Evolutionary conservation across 306 rosid species (phyloP).

Genomic region (Chamaecrista fasciculata): DNA sequence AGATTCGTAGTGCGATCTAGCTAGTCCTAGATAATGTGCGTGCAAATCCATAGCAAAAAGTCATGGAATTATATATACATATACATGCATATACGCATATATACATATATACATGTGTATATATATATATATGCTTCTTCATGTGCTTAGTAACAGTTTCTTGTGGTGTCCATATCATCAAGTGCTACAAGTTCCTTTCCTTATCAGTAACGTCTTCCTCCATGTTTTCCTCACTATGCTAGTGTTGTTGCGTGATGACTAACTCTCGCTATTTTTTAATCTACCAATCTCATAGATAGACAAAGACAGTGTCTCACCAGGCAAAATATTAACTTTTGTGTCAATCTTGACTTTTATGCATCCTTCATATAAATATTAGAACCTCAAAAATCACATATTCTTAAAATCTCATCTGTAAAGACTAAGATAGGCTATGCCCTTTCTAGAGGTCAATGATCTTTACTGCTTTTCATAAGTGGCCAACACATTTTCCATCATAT

Average conservation of each 20-base stretch:
- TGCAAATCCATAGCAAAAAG: slow-evolving; percentile 16
- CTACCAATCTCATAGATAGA: not conserved
- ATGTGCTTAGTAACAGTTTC: not conserved
- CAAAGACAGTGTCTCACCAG: not conserved
- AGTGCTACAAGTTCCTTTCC: not conserved
- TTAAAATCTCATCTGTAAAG: not conserved
- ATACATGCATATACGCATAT: no score
- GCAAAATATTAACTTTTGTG: not conserved
- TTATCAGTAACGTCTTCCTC: not conserved
- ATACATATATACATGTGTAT: no score
- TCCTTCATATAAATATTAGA: not conserved
- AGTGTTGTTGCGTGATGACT: not conserved
- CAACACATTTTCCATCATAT: slow-evolving; percentile 5
- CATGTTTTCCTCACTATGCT: not conserved
- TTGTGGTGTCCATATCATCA: not conserved
- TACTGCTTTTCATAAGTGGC: slow-evolving; percentile 1
- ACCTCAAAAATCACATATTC: not conserved
- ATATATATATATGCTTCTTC: not conserved
- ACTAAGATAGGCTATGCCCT: not conserved
- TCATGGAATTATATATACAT: not conserved
- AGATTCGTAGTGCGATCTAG: not conserved
- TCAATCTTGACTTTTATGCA: not conserved
- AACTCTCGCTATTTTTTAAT: not conserved
- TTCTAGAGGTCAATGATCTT: not conserved
- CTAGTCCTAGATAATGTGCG: not conserved